Evolutionary conservation across 148 eudicot genomes (phyloP).

Genomic region (Nyssa sinensis): DNA sequence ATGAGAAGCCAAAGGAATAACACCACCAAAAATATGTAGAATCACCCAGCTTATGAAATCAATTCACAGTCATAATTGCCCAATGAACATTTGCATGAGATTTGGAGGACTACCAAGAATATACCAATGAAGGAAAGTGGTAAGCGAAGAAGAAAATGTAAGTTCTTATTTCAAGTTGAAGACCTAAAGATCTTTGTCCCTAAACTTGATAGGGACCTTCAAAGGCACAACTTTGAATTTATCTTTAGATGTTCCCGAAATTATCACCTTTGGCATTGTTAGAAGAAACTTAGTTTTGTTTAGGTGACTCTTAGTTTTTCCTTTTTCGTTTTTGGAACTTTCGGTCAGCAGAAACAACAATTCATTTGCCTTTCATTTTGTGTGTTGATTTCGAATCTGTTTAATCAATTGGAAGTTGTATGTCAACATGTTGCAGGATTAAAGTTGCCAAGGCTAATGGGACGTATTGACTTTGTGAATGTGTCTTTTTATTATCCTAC

Average conservation of each 20-base stretch:
- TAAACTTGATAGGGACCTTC: background rate
- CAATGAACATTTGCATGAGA: no score
- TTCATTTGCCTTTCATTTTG: background rate
- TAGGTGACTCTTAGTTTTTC: background rate
- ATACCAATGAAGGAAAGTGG: background rate
- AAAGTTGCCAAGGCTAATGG: conserved; percentile 59
- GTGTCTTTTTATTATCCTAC: conserved; percentile 79
- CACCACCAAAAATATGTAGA: no score
- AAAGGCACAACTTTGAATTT: background rate
- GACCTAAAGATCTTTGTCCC: background rate
- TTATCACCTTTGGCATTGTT: background rate
- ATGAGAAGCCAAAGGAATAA: no score
- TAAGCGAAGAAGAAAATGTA: background rate
- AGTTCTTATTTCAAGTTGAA: conserved; percentile 3
- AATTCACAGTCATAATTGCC: no score
- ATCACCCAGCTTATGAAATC: no score
- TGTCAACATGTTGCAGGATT: conserved; percentile 49
- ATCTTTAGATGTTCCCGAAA: background rate
- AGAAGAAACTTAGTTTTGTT: background rate
- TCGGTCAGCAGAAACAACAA: background rate
- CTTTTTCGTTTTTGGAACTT: background rate
- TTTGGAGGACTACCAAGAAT: background rate
- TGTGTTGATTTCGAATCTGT: background rate
- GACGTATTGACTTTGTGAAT: conserved; percentile 71
- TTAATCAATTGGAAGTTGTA: background rate